Base-by-base conservation (phyloP, 768 basidiomycete genomes). In the Punctularia strigosozonata region DNA sequence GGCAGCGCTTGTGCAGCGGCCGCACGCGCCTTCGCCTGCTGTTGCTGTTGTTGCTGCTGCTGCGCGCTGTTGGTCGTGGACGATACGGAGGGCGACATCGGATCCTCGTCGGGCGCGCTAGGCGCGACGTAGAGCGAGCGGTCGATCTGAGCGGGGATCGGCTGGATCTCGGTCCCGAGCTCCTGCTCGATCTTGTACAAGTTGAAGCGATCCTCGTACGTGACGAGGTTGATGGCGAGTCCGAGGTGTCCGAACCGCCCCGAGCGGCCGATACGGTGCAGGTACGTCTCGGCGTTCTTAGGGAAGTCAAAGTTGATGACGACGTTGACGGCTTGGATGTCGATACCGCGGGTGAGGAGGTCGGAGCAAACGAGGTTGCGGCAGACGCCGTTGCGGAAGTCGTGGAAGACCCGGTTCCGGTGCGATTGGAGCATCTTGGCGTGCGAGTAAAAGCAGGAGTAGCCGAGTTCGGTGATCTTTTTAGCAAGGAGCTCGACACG, bases 221-320 rank as follows among this genome's bases (percentile, higher is more conserved):
- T 99, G 50, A 99, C 87, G 35, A 99, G 75, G 58, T 95, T 95
- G 63, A 99, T 95, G 30, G 95, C 95, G 34, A 99, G 69, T 52
- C 94, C 94, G 47, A 98, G 64, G 59, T 99, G 94, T 39, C 95
- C 94, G 55, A 95, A 99, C 37, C 94, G 85, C 40, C 94, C 95
- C 3, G 89, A 92, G 45, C 94, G 90, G 55, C 95, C 94, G 54
- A 98, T 98, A 47, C 94, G 84, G 60, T 99, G 94, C 17, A 99
- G 79, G 62, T 99, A 99, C 3, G 94, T 97, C 61, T 99, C 95
- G 44, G 89, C 87, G 58, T 92, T 97, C 73, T 97, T 95, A 44
- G 94, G 94, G 63, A 98, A 95, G 59, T 99, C 94, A 55, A 99
- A 99, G 65, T 97, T 98, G 73, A 99, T 97, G 54, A 99, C 94